Evolutionary conservation across 352 stramenopile genomes (phyloP), one percentile per base, ranked within the genome.

Genomic region (Phytopythium cucurbitacearum): DNA sequence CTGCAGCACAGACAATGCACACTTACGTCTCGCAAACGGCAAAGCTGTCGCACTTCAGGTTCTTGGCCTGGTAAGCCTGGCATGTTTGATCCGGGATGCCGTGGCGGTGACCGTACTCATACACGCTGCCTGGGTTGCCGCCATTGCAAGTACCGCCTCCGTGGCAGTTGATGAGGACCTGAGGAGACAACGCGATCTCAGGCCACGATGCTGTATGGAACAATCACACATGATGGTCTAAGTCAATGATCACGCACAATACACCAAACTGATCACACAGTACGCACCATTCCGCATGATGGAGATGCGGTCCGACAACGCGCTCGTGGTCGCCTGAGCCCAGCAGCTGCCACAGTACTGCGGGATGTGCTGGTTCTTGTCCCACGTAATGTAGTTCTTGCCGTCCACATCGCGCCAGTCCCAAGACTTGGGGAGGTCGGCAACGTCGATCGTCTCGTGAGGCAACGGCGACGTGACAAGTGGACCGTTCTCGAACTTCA

Each of bases 331-430:
- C 34, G 84, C 89, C 37, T 97, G 88, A 0, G 89, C 88, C 91
- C 91, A 97, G 73, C 89, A 97, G 44, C 83, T 95, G n/a, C 88
- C 87, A 50, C 91, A 97, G 68, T 97, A 97, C 43, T 85, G 66
- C 32, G 96, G 96, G 53, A 99, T 98, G 71, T 99, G 97, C 68
- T 99, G 97, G 75, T 99, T 99, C 62, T 98, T 95, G 67, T 96
- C 93, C 79, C 95, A 97, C n/a, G 96, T 99, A 15, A 98, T 80
- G 65, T 95, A 98, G 70, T 88, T 96, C 59, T 81, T 90, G 46
- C 96, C 95, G 59, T 97, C 78, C 1, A 99, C 71, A 62, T 98
- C 89, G 44, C 91, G 85, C 95, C 96, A 99, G 67, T 96, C 91
- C 79, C 97, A 99, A 13, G 48, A 60, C 55, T 96, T 90, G 3